Conservation (phyloP, 116 monocot genomes). For the Dioscorea cayenensis region DNA sequence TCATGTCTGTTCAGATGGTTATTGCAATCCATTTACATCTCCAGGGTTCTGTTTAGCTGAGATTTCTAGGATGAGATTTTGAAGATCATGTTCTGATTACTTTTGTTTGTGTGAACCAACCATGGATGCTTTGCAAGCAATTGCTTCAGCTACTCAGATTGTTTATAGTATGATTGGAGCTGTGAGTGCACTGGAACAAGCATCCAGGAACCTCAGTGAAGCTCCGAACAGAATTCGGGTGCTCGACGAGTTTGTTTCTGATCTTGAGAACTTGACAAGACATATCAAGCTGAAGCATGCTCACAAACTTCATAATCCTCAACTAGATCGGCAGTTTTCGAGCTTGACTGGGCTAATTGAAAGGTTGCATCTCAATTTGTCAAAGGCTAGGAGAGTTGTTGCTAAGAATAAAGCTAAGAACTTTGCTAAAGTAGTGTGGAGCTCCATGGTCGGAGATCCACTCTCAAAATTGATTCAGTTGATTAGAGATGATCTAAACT, state of each 20-base stretch:
- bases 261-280: conserved; percentile 29
- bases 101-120: background rate
- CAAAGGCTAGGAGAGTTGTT: conserved; percentile 25
- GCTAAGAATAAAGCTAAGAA: conserved; percentile 30
- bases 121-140: conserved; percentile 34
- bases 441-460: conserved; percentile 35
- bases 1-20: too few relatives aligned
- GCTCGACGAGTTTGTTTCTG: conserved; percentile 37
- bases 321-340: conserved; percentile 23
- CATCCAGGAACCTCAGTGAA: conserved; percentile 22
- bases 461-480: conserved; percentile 22
- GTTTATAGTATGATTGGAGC: conserved; percentile 43
- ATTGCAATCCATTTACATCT: too few relatives aligned
- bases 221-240: conserved; percentile 30
- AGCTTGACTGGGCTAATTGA: conserved; percentile 28
- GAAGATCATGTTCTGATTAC: too few relatives aligned
- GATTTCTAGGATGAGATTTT: too few relatives aligned
- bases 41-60: too few relatives aligned
- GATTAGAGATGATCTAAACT: conserved; percentile 27
- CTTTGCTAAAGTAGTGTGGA: conserved; percentile 27
- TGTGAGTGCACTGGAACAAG: conserved; percentile 35
- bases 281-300: conserved; percentile 19
- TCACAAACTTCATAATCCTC: conserved; percentile 26
- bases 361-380: conserved; percentile 19
- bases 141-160: conserved; percentile 42